These are phyloP conservation scores for Pelargonium myrrhifolium DNA, from an alignment of 441 rosid genomes.

Conservation along the genomic window DNA sequence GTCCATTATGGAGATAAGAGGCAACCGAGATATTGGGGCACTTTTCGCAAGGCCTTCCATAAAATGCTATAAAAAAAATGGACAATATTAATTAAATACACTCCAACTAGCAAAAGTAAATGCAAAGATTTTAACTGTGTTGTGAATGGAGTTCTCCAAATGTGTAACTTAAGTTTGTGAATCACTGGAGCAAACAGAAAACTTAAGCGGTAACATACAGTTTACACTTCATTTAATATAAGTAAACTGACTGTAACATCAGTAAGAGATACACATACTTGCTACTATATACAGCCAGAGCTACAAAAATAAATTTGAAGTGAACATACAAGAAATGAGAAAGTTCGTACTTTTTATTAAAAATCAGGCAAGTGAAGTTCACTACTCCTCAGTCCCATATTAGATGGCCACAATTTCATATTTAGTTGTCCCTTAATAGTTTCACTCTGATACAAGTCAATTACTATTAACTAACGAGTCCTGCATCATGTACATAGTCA, in stretches of 20 bases:
- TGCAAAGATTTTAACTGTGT: not conserved
- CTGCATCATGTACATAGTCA: not conserved
- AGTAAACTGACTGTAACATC: not conserved
- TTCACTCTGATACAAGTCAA: not conserved
- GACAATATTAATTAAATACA: constrained; percentile 3
- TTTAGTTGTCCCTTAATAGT: not conserved
- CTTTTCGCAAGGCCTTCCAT: constrained; percentile 99
- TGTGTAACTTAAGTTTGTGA: not conserved
- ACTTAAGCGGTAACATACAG: not conserved
- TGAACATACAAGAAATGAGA: not conserved
- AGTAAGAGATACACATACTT: too few relatives aligned
- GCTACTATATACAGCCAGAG: not conserved
- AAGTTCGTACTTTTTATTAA: not conserved
- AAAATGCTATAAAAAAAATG: constrained; percentile 61
- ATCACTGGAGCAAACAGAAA: not conserved
- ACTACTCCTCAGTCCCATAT: not conserved
- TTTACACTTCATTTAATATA: not conserved
- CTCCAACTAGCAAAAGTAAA: not conserved
- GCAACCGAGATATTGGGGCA: constrained; percentile 85
- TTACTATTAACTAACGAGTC: not conserved
- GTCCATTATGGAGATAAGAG: constrained; percentile 70
- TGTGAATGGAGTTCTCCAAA: not conserved
- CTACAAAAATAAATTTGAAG: not conserved
- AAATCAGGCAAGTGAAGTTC: not conserved
- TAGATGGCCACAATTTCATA: too few relatives aligned